phyloP scores from a whole-genome alignment of 2,329 filamentous ascomycete genomes.

The Pseudogymnoascus destructans region DNA sequence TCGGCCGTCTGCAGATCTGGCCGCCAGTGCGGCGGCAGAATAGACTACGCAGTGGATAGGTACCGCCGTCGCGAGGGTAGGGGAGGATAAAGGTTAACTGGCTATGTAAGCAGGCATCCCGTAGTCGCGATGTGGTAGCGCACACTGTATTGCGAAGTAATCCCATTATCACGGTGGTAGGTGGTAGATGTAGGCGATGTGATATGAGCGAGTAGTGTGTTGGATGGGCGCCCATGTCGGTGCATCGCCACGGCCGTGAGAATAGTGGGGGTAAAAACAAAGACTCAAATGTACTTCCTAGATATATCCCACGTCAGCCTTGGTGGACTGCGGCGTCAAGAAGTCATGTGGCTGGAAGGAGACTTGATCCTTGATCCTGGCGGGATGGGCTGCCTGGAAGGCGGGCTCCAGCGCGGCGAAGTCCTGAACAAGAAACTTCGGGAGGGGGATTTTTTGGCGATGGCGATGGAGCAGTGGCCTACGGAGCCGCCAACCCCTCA shows the following conservation, averaged over 20 bases:
- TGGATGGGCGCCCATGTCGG: background rate
- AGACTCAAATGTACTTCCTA: background rate
- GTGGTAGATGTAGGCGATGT: background rate
- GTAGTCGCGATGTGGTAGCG: background rate
- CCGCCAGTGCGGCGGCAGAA: background rate
- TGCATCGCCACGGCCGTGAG: background rate
- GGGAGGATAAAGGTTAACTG: background rate
- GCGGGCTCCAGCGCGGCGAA: conserved; percentile 29
- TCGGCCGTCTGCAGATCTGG: too few relatives aligned
- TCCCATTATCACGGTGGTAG: background rate
- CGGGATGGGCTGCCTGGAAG: conserved; percentile 15
- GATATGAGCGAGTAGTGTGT: background rate
- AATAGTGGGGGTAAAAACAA: background rate
- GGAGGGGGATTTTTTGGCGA: conserved; percentile 18
- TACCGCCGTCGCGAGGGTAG: background rate
- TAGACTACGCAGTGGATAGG: background rate
- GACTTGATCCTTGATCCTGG: conserved; percentile 15
- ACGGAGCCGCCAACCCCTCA: conserved; percentile 17
- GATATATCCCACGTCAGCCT: conserved; percentile 26
- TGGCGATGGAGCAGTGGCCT: conserved; percentile 19
- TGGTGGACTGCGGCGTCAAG: conserved; percentile 31
- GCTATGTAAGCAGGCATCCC: background rate
- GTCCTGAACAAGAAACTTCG: conserved; percentile 21
- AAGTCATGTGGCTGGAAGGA: conserved; percentile 31
- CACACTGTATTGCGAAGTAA: background rate